Conservation (phyloP, 2,329 filamentous ascomycete species). For the Pochonia chlamydosporia region DNA sequence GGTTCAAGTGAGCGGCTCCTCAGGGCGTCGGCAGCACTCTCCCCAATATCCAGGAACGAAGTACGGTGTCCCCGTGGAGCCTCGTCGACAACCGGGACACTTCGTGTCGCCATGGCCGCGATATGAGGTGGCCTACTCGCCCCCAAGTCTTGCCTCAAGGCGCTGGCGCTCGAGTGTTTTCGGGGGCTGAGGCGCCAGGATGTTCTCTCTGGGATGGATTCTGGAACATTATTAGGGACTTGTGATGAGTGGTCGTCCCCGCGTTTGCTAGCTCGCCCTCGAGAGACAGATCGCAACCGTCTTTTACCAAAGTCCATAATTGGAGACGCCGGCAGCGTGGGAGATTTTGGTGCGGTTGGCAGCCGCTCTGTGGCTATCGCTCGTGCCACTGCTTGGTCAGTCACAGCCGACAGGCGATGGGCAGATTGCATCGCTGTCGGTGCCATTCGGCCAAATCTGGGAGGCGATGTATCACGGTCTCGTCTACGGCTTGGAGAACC, state of each 20-base stretch:
- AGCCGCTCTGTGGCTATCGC: constrained; percentile 3
- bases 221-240: background rate
- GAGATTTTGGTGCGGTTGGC: background rate
- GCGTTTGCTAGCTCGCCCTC: constrained; percentile 1
- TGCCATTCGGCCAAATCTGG: constrained; percentile 25
- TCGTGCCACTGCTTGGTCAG: constrained; percentile 32
- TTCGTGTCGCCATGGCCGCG: constrained; percentile 3
- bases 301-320: background rate
- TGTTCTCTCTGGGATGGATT: background rate
- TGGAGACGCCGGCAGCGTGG: background rate
- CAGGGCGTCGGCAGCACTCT: background rate
- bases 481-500: constrained; percentile 5
- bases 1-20: constrained; percentile 8
- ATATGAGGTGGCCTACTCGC: constrained; percentile 3
- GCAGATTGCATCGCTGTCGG: constrained; percentile 43
- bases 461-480: constrained; percentile 1
- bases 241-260: background rate
- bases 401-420: constrained; percentile 47
- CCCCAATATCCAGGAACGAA: constrained; percentile 7
- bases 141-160: background rate
- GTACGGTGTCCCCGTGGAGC: constrained; percentile 3
- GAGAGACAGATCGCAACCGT: constrained; percentile 1
- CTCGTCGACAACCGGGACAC: background rate
- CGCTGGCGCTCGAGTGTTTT: constrained; percentile 5
- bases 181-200: constrained; percentile 3